Evolutionary conservation across 805 yeast species (phyloP).

Genomic region (Teunomyces stri): DNA sequence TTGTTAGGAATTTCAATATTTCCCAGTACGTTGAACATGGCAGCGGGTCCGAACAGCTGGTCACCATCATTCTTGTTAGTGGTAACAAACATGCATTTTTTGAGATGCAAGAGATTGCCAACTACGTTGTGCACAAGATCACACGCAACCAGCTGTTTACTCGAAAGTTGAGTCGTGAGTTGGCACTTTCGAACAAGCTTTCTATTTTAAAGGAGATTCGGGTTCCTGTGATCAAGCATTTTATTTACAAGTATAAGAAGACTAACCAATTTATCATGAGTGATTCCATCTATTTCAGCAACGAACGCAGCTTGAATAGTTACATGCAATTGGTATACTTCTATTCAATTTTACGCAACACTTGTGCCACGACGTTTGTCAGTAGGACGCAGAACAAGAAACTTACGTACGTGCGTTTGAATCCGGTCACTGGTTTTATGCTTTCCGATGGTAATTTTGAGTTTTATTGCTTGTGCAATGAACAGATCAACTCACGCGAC

Average conservation of each 20-base stretch:
- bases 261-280: conserved; percentile 64
- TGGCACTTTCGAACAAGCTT: conserved; percentile 14
- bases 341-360: conserved; percentile 27
- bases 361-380: conserved; percentile 20
- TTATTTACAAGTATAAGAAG: conserved; percentile 69
- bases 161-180: conserved; percentile 22
- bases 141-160: conserved; percentile 19
- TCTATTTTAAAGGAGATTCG: conserved; percentile 22
- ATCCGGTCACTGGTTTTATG: conserved; percentile 35
- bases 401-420: conserved; percentile 36
- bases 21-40: conserved; percentile 13
- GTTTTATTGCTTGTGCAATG: conserved; percentile 39
- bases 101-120: conserved; percentile 63
- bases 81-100: conserved; percentile 79
- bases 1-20: conserved; percentile 48
- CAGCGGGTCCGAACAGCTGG: conserved; percentile 16
- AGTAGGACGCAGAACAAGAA: conserved; percentile 28
- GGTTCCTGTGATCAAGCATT: conserved; percentile 60
- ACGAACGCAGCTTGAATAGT: conserved; percentile 20
- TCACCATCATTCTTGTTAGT: conserved; percentile 50
- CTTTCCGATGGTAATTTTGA: conserved; percentile 32
- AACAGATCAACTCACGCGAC: conserved; percentile 51
- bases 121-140: conserved; percentile 42
- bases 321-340: conserved; percentile 38
- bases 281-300: conserved; percentile 21